Evolutionary conservation across 805 yeast species (phyloP).

Genomic region (Dipodascopsis uninucleata): DNA sequence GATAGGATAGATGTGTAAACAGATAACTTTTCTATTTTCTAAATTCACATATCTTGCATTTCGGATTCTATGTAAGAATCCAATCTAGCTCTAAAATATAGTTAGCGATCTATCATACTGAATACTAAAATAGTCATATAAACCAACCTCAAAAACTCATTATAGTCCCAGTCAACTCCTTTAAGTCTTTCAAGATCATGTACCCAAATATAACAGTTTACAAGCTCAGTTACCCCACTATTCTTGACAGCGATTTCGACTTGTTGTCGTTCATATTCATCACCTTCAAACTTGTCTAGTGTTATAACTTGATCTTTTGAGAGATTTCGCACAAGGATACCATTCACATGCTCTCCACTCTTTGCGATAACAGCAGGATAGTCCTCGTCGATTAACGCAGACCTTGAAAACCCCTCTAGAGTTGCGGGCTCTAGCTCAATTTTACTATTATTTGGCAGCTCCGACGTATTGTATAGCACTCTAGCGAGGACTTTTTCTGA

Average conservation of each 20-base stretch:
- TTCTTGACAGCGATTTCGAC: conserved; percentile 10
- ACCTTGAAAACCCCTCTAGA: conserved; percentile 14
- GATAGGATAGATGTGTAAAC: too few relatives aligned
- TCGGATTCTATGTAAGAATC: conserved; percentile 17
- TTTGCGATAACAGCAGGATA: conserved; percentile 26
- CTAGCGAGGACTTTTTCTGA: conserved; percentile 28
- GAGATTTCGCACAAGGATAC: conserved; percentile 24
- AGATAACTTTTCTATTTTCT: too few relatives aligned
- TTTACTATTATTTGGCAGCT: conserved; percentile 10
- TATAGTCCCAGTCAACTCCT: conserved; percentile 26
- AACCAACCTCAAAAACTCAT: conserved; percentile 22
- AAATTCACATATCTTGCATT: conserved; percentile 5
- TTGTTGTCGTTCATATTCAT: conserved; percentile 26
- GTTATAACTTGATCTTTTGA: conserved; percentile 10
- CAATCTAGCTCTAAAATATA: conserved; percentile 3
- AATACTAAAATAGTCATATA: background rate
- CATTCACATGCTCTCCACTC: conserved; percentile 12
- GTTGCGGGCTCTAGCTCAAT: conserved; percentile 12
- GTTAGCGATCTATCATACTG: background rate
- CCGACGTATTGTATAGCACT: conserved; percentile 22
- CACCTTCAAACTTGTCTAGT: conserved; percentile 31
- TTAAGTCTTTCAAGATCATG: conserved; percentile 20
- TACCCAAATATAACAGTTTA: conserved; percentile 28
- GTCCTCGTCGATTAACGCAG: conserved; percentile 18
- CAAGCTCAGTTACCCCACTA: conserved; percentile 6